A percentile compares a stretch with the other conserved stretches of the same genome.
Conservation (phyloP, 2,329 filamentous ascomycete species). For the Aspergillus versicolor region DNA sequence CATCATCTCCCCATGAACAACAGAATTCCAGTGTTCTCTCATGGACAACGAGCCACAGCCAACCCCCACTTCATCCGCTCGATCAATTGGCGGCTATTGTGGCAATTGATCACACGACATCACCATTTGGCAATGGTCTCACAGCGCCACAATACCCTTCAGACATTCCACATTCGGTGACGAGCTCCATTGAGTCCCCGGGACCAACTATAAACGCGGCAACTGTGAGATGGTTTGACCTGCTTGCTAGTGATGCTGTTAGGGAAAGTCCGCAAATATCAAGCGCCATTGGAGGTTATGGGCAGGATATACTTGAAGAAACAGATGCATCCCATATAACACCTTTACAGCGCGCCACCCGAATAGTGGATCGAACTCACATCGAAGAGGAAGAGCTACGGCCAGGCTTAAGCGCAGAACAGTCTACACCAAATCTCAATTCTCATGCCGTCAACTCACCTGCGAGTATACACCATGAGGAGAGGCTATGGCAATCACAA, state of each 20-base stretch:
- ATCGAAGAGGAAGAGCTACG: background rate
- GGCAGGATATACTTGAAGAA: background rate
- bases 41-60: constrained; percentile 8
- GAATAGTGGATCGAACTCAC: background rate
- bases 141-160: background rate
- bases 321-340: background rate
- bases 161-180: constrained; percentile 3
- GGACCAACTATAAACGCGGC: constrained; percentile 23
- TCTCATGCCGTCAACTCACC: background rate
- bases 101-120: background rate
- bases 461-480: background rate
- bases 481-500: constrained; percentile 2
- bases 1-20: constrained; percentile 22
- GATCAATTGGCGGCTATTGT: constrained; percentile 6
- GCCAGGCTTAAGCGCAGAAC: background rate
- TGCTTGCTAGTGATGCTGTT: constrained; percentile 28
- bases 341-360: constrained; percentile 2
- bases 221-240: constrained; percentile 49
- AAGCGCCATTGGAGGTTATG: background rate
- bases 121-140: constrained; percentile 6
- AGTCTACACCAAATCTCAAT: background rate
- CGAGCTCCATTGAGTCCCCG: constrained; percentile 2
- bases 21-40: constrained; percentile 15
- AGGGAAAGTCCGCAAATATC: constrained; percentile 10
- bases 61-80: constrained; percentile 5